These are phyloP conservation scores for Ganoderma multipileum DNA, from an alignment of 1,284 basidiomycete genomes.

Conservation along the genomic window DNA sequence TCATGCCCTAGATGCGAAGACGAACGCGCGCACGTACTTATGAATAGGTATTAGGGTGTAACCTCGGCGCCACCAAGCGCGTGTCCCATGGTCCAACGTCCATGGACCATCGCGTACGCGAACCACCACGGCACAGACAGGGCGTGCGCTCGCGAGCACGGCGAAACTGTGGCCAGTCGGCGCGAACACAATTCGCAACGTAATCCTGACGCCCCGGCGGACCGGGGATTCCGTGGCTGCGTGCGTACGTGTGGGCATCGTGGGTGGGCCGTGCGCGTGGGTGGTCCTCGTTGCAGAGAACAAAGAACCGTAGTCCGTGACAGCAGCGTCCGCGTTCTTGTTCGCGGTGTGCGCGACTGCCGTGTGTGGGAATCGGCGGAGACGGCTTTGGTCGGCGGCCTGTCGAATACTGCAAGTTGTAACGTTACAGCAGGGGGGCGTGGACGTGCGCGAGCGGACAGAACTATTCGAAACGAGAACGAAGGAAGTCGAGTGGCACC, in stretches of 20 bases:
- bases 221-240: not conserved
- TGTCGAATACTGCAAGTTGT: not conserved
- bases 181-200: not conserved
- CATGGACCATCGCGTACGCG: not conserved
- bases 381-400: not conserved
- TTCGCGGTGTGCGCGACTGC: not conserved
- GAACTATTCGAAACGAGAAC: not conserved
- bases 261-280: not conserved
- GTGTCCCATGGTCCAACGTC: not conserved
- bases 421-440: not conserved
- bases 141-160: not conserved
- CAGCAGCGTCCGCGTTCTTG: not conserved
- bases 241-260: conserved; percentile 1
- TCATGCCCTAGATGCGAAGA: conserved; percentile 4
- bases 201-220: not conserved
- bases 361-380: not conserved
- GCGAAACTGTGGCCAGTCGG: conserved; percentile 2
- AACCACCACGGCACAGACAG: not conserved
- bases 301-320: not conserved
- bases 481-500: not conserved
- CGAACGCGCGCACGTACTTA: not conserved
- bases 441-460: conserved; percentile 3
- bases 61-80: conserved; percentile 4
- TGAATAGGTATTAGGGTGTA: conserved; percentile 7
- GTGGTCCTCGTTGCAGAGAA: not conserved